phyloP scores from a whole-genome alignment of 1,139 yeast genomes.

The Candida dubliniensis region DNA sequence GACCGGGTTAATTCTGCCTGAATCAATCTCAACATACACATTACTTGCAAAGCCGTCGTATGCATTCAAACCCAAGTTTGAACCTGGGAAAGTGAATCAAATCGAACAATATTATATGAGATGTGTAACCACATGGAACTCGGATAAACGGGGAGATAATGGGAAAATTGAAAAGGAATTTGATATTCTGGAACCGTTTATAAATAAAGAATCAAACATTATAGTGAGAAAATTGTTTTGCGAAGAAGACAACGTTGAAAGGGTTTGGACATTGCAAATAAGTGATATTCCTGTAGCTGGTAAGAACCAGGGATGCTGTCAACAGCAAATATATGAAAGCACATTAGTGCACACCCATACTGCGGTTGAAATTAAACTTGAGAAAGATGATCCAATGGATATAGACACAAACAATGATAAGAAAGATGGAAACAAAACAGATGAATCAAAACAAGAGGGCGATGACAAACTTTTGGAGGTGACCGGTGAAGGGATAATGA shows the following conservation, averaged over 20 bases:
- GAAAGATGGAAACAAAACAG: slow-evolving; percentile 4
- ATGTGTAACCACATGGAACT: slow-evolving; percentile 43
- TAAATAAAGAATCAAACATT: slow-evolving; percentile 19
- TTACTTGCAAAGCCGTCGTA: slow-evolving; percentile 43
- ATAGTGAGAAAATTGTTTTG: slow-evolving; percentile 31
- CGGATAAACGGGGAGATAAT: slow-evolving; percentile 23
- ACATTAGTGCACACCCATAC: slow-evolving; percentile 53
- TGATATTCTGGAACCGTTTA: slow-evolving; percentile 30
- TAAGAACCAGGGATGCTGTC: slow-evolving; percentile 58
- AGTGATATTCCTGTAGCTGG: slow-evolving; percentile 90
- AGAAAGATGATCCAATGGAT: slow-evolving; percentile 7
- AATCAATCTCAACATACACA: slow-evolving; percentile 44
- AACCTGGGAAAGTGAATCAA: slow-evolving; percentile 52
- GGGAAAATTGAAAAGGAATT: slow-evolving; percentile 23
- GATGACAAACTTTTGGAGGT: slow-evolving; percentile 1
- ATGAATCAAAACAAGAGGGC: slow-evolving; percentile 4
- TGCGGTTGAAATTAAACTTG: slow-evolving; percentile 13
- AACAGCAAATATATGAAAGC: slow-evolving; percentile 71
- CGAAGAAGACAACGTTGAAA: slow-evolving; percentile 30
- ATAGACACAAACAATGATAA: slow-evolving; percentile 9
- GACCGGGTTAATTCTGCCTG: slow-evolving; percentile 43
- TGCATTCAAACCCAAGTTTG: slow-evolving; percentile 47
- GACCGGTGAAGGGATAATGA: background rate
- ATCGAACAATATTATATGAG: slow-evolving; percentile 50
- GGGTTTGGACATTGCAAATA: slow-evolving; percentile 64